These are phyloP conservation scores for Syncephalastrum contaminatum DNA, from an alignment of 371 early-diverging fungal species.

Conservation along the genomic window DNA sequence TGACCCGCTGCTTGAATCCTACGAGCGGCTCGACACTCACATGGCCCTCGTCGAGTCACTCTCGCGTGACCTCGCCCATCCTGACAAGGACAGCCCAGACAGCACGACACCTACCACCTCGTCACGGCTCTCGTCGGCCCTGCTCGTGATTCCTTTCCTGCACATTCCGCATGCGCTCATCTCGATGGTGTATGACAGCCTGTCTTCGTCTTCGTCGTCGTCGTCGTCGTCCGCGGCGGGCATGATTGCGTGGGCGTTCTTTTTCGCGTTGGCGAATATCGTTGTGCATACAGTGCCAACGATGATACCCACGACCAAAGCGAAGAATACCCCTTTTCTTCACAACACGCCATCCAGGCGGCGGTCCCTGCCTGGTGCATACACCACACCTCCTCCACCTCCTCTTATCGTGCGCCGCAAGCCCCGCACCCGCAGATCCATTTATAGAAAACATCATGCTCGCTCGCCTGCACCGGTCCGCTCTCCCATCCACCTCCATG, in stretches of 20 bases:
- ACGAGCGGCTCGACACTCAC: conserved; percentile 37
- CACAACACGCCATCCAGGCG: no score
- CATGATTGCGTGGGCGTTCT: conserved; percentile 38
- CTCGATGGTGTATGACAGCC: conserved; percentile 32
- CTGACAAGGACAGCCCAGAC: conserved; percentile 3
- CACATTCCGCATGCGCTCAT: conserved; percentile 41
- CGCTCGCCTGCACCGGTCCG: no score
- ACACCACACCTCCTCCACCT: no score
- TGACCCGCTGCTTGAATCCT: conserved; percentile 38
- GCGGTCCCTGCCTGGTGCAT: no score
- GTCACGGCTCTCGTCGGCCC: conserved; percentile 12
- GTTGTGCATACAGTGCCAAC: conserved; percentile 27
- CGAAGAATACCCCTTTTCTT: no score
- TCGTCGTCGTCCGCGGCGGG: conserved; percentile 19
- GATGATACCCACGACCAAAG: conserved; percentile 5
- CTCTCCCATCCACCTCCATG: no score
- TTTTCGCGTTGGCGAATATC: conserved; percentile 34
- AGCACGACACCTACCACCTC: conserved; percentile 4
- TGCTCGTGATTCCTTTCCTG: conserved; percentile 32
- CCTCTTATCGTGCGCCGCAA: no score
- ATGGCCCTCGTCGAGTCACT: conserved; percentile 48
- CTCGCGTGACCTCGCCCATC: conserved; percentile 39
- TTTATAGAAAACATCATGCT: no score
- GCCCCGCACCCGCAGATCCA: no score
- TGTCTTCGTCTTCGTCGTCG: conserved; percentile 2